A percentile compares a stretch with the other conserved stretches of the same genome.
Conservation (phyloP, 1,284 basidiomycete genomes). For the Leccinum pachyderme region DNA sequence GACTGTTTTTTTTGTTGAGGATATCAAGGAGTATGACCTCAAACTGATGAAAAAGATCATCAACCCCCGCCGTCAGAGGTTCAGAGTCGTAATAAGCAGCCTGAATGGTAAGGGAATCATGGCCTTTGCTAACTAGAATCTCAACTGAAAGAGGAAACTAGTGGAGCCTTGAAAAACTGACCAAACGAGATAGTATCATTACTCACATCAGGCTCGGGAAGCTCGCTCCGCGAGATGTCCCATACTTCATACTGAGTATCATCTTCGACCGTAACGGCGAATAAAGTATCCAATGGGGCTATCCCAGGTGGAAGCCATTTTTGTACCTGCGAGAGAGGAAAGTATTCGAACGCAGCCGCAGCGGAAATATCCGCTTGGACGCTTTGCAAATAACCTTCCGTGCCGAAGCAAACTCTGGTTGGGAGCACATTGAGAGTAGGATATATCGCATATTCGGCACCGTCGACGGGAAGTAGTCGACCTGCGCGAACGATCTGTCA, state of each 20-base stretch:
- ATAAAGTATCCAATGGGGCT: slow-evolving; percentile 43
- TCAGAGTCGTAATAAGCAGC: slow-evolving; percentile 18
- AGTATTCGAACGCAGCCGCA: slow-evolving; percentile 42
- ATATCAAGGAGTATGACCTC: slow-evolving; percentile 19
- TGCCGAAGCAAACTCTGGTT: slow-evolving; percentile 36
- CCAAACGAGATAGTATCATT: neutral
- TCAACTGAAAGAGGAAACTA: slow-evolving; percentile 48
- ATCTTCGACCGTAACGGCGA: slow-evolving; percentile 43
- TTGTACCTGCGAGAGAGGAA: slow-evolving; percentile 45
- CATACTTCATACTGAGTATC: slow-evolving; percentile 23
- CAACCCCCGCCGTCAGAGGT: slow-evolving; percentile 8
- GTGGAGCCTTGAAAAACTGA: slow-evolving; percentile 1
- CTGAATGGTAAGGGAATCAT: slow-evolving; percentile 13
- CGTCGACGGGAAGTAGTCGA: slow-evolving; percentile 41
- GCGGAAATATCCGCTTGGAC: slow-evolving; percentile 42
- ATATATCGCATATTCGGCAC: slow-evolving; percentile 38
- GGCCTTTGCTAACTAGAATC: slow-evolving; percentile 37
- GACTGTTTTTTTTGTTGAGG: slow-evolving; percentile 2
- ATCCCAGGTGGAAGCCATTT: slow-evolving; percentile 42
- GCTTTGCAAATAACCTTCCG: slow-evolving; percentile 28
- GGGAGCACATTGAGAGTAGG: slow-evolving; percentile 48
- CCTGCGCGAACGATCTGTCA: slow-evolving; percentile 48
- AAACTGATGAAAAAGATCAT: slow-evolving; percentile 21
- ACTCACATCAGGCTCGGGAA: slow-evolving; percentile 46
- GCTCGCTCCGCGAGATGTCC: slow-evolving; percentile 37